These are phyloP conservation scores for Boletus pseudopeckii DNA, from an alignment of 768 basidiomycete species.

Conservation along the genomic window DNA sequence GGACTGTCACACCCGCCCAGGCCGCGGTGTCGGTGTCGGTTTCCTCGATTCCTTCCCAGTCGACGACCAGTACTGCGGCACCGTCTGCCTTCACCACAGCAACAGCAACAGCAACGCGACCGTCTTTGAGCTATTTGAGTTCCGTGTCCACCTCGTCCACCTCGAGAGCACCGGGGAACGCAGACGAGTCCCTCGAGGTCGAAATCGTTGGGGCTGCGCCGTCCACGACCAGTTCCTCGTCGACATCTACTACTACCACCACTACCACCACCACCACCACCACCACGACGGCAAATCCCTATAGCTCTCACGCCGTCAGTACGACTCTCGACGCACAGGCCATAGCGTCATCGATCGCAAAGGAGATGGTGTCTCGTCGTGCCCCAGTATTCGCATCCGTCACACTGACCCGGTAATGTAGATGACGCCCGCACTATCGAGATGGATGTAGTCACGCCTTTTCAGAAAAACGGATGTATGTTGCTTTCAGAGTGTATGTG, in stretches of 20 bases:
- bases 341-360: constrained; percentile 21
- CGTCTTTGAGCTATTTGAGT: constrained; percentile 3
- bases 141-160: neutral
- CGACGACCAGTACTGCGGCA: neutral
- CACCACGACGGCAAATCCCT: neutral
- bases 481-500: neutral
- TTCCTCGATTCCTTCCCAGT: constrained; percentile 1
- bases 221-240: constrained; percentile 1
- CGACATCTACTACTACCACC: neutral
- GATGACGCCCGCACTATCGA: neutral
- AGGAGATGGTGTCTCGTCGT: neutral
- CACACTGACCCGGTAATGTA: neutral
- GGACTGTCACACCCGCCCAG: constrained; percentile 4
- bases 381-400: neutral
- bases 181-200: constrained; percentile 18
- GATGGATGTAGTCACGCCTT: neutral
- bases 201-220: constrained; percentile 17
- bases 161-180: neutral
- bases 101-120: neutral
- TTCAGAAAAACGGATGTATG: neutral
- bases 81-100: neutral
- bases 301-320: neutral
- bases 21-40: constrained; percentile 16
- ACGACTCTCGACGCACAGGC: constrained; percentile 11
- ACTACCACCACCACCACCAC: neutral